Conservation (phyloP, 2,329 filamentous ascomycete genomes). For the Beauveria medogensis region DNA sequence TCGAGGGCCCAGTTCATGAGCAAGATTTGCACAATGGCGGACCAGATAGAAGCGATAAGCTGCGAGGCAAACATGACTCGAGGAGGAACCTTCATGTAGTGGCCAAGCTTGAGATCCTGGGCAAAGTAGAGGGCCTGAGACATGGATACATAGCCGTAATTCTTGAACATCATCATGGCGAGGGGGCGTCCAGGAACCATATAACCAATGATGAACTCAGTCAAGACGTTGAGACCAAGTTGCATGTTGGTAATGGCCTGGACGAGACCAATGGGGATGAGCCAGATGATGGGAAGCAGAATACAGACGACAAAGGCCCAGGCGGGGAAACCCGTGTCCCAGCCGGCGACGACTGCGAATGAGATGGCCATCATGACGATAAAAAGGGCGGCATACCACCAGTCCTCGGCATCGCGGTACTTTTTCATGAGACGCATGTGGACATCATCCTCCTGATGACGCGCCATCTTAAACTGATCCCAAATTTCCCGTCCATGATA, state of each 20-base stretch:
- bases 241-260: slow-evolving; percentile 55
- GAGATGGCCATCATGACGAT: slow-evolving; percentile 45
- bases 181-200: slow-evolving; percentile 63
- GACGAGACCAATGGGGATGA: slow-evolving; percentile 53
- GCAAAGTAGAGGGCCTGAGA: slow-evolving; percentile 56
- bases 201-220: slow-evolving; percentile 67
- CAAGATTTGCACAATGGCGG: slow-evolving; percentile 52
- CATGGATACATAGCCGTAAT: slow-evolving; percentile 63
- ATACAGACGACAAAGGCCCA: slow-evolving; percentile 53
- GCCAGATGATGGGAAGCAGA: slow-evolving; percentile 48
- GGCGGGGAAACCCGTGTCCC: slow-evolving; percentile 49
- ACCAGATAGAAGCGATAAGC: slow-evolving; percentile 52
- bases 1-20: slow-evolving; percentile 60
- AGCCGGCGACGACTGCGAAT: slow-evolving; percentile 45
- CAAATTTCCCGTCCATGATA: slow-evolving; percentile 50
- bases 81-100: slow-evolving; percentile 60
- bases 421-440: slow-evolving; percentile 56
- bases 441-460: slow-evolving; percentile 48
- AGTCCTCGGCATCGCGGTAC: slow-evolving; percentile 50
- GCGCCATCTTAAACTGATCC: slow-evolving; percentile 45
- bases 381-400: slow-evolving; percentile 49
- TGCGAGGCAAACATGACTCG: slow-evolving; percentile 55
- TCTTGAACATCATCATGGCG: slow-evolving; percentile 74
- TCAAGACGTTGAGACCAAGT: slow-evolving; percentile 61
- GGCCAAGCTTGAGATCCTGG: slow-evolving; percentile 58